phyloP scores from a whole-genome alignment of 2,329 filamentous ascomycete genomes.

The Colletotrichum melonis region DNA sequence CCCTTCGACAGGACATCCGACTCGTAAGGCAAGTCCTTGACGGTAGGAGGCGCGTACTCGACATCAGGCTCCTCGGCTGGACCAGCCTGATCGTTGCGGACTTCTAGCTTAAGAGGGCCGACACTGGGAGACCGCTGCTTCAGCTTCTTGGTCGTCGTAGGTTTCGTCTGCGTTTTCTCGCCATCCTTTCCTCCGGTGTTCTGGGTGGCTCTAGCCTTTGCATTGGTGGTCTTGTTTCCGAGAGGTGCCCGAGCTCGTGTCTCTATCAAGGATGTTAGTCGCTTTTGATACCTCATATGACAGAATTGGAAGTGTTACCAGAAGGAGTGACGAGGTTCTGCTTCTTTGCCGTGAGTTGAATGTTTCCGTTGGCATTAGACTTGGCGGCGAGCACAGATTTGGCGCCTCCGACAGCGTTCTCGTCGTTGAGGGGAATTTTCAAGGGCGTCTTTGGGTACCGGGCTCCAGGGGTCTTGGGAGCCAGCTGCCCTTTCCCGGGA shows the following conservation, averaged over 20 bases:
- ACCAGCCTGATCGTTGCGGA: slow-evolving; percentile 65
- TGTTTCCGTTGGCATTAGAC: slow-evolving; percentile 59
- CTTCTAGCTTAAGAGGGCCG: slow-evolving; percentile 70
- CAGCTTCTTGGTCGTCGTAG: slow-evolving; percentile 68
- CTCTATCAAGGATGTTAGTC: slow-evolving; percentile 51
- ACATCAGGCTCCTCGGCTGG: slow-evolving; percentile 75
- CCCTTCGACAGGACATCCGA: slow-evolving; percentile 74
- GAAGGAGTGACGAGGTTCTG: slow-evolving; percentile 37
- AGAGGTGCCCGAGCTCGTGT: slow-evolving; percentile 82
- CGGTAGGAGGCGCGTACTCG: slow-evolving; percentile 88
- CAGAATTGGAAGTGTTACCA: slow-evolving; percentile 24
- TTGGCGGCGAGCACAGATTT: slow-evolving; percentile 69
- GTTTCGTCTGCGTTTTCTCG: slow-evolving; percentile 72
- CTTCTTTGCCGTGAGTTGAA: slow-evolving; percentile 31
- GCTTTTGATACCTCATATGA: slow-evolving; percentile 25
- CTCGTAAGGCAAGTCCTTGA: slow-evolving; percentile 73
- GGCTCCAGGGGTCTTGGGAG: slow-evolving; percentile 82
- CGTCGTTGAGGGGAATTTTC: slow-evolving; percentile 82
- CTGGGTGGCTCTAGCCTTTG: slow-evolving; percentile 78
- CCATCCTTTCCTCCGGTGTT: slow-evolving; percentile 73
- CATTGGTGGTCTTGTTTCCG: slow-evolving; percentile 96
- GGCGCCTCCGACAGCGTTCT: slow-evolving; percentile 76
- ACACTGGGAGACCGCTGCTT: slow-evolving; percentile 66
- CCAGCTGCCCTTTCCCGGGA: slow-evolving; percentile 50
- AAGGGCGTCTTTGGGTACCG: slow-evolving; percentile 86